Percentiles rank a stretch among this genome's conserved stretches.
These are phyloP conservation scores for Lentinula detonsa DNA, from an alignment of 768 basidiomycete species.

Conservation along the genomic window DNA sequence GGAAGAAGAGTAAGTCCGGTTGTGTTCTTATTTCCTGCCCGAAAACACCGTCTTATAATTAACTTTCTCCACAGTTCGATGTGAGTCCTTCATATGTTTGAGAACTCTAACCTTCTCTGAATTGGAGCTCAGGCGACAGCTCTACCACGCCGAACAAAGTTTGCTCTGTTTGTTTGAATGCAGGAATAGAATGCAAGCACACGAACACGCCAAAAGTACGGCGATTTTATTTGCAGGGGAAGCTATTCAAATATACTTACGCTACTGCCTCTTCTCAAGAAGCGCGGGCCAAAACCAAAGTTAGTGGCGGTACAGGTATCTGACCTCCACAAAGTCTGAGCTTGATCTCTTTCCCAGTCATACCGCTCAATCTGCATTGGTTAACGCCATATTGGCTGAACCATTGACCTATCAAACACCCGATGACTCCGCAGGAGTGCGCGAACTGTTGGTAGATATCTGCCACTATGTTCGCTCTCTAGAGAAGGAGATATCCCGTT, in stretches of 20 bases:
- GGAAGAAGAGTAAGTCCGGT: slow-evolving; percentile 48
- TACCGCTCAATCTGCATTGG: background rate
- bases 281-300: slow-evolving; percentile 17
- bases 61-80: background rate
- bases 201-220: slow-evolving; percentile 29
- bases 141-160: slow-evolving; percentile 30
- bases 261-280: background rate
- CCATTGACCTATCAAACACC: background rate
- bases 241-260: background rate
- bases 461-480: background rate
- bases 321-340: background rate
- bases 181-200: slow-evolving; percentile 31
- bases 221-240: background rate
- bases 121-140: slow-evolving; percentile 33
- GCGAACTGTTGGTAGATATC: slow-evolving; percentile 1
- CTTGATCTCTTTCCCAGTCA: background rate
- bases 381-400: background rate
- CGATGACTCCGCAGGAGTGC: background rate
- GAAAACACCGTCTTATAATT: background rate
- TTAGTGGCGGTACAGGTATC: background rate
- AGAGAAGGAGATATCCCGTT: background rate
- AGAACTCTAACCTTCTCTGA: slow-evolving; percentile 23
- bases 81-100: background rate
- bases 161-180: slow-evolving; percentile 32
- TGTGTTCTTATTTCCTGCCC: slow-evolving; percentile 7